Evolutionary conservation across 2,329 filamentous ascomycete genomes (phyloP).

Genomic region (Talaromyces verruculosus): DNA sequence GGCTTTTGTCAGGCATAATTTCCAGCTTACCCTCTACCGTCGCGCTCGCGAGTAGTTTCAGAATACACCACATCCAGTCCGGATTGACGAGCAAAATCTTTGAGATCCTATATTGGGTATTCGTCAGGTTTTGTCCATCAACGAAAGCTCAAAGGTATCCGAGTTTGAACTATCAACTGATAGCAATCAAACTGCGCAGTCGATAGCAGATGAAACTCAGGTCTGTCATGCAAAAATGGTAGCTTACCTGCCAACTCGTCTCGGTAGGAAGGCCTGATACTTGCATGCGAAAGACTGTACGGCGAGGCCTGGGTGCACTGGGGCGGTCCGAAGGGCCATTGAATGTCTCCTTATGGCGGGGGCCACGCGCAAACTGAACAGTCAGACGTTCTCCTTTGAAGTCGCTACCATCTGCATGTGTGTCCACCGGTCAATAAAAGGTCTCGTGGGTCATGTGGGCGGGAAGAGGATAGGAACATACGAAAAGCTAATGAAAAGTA

Average conservation of each 20-base stretch:
- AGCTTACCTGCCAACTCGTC: constrained; percentile 99
- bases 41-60: constrained; percentile 87
- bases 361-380: constrained; percentile 95
- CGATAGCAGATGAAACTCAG: background rate
- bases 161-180: background rate
- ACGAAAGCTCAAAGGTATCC: background rate
- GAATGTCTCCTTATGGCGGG: constrained; percentile 66
- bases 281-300: constrained; percentile 94
- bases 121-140: constrained; percentile 50
- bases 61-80: constrained; percentile 97
- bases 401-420: constrained; percentile 77
- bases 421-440: constrained; percentile 9
- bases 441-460: background rate
- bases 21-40: constrained; percentile 78
- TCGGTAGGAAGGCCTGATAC: constrained; percentile 90
- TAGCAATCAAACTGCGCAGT: background rate
- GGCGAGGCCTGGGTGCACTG: constrained; percentile 73
- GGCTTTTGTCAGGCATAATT: constrained; percentile 21
- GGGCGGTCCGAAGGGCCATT: constrained; percentile 63
- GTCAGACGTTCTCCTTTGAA: constrained; percentile 98
- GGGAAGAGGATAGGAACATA: constrained; percentile 40
- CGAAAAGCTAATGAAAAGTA: constrained; percentile 52
- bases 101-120: constrained; percentile 85
- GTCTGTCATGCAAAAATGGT: background rate
- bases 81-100: constrained; percentile 97